A percentile compares a stretch with the other conserved stretches of the same genome.
Evolutionary conservation across 495 filamentous ascomycete genomes (phyloP).

Genomic region (Parathielavia appendiculata): DNA sequence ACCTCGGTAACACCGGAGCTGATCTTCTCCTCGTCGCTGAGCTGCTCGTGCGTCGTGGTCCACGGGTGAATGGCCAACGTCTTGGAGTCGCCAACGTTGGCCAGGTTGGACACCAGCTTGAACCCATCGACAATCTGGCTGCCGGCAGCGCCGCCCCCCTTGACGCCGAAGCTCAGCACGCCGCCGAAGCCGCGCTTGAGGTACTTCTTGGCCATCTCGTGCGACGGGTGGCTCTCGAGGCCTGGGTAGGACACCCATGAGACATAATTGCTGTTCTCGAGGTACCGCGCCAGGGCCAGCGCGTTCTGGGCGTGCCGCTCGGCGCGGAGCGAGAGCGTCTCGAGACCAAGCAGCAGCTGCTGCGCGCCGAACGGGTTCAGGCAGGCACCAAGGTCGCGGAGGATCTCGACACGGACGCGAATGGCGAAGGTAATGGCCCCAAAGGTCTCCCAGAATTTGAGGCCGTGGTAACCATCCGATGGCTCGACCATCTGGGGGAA

Average conservation of each 20-base stretch:
- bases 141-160: slow-evolving; percentile 77
- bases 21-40: slow-evolving; percentile 74
- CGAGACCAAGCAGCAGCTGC: slow-evolving; percentile 82
- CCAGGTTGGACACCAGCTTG: slow-evolving; percentile 89
- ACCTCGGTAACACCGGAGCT: slow-evolving; percentile 79
- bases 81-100: slow-evolving; percentile 75
- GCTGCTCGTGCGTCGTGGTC: slow-evolving; percentile 94
- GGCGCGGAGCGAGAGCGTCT: slow-evolving; percentile 80
- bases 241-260: slow-evolving; percentile 95
- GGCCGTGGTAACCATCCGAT: slow-evolving; percentile 86
- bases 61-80: slow-evolving; percentile 96
- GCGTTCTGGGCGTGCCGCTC: slow-evolving; percentile 89
- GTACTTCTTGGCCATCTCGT: slow-evolving; percentile 84
- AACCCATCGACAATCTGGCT: slow-evolving; percentile 87
- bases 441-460: slow-evolving; percentile 97
- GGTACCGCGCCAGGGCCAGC: slow-evolving; percentile 73
- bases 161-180: slow-evolving; percentile 88
- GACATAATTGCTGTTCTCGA: slow-evolving; percentile 77
- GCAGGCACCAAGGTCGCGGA: slow-evolving; percentile 78
- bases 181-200: slow-evolving; percentile 83
- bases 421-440: slow-evolving; percentile 80
- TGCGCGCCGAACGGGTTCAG: slow-evolving; percentile 95
- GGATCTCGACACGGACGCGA: slow-evolving; percentile 69
- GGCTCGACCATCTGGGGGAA: slow-evolving; percentile 96
- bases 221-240: slow-evolving; percentile 72